Evolutionary conservation across 257 asterid species (phyloP).

Genomic region (Jacaranda mimosifolia): DNA sequence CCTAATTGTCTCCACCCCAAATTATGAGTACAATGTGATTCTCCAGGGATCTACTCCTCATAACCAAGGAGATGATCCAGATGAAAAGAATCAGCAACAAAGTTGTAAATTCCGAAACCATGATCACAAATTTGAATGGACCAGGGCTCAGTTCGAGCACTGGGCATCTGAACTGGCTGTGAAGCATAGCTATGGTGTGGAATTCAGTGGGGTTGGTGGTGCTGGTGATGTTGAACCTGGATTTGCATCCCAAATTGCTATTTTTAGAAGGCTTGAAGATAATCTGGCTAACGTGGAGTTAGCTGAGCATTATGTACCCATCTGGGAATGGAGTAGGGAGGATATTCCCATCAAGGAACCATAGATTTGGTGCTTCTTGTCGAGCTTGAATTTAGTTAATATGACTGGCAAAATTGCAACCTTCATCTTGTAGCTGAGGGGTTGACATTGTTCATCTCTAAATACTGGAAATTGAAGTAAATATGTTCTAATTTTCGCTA

Average conservation of each 20-base stretch:
- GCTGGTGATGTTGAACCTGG: conserved; percentile 77
- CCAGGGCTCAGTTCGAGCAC: conserved; percentile 71
- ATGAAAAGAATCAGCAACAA: conserved; percentile 62
- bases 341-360: conserved; percentile 1
- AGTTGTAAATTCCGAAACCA: conserved; percentile 81
- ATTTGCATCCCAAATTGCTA: conserved; percentile 92
- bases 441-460: no score
- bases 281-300: conserved; percentile 33
- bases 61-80: conserved; percentile 70
- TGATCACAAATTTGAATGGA: conserved; percentile 98
- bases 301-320: conserved; percentile 42
- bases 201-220: conserved; percentile 92
- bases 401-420: no score
- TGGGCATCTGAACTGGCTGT: conserved; percentile 84
- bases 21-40: conserved; percentile 87
- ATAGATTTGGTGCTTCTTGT: neutral
- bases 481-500: no score
- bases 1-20: conserved; percentile 91
- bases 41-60: conserved; percentile 74
- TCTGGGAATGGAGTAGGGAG: conserved; percentile 79
- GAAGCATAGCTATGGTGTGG: conserved; percentile 66
- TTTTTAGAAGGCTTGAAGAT: conserved; percentile 65
- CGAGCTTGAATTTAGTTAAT: no score
- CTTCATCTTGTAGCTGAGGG: no score
- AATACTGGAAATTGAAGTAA: no score